These are phyloP conservation scores for Aspergillus tubingensis DNA, from an alignment of 2,329 filamentous ascomycete genomes.

Conservation along the genomic window DNA sequence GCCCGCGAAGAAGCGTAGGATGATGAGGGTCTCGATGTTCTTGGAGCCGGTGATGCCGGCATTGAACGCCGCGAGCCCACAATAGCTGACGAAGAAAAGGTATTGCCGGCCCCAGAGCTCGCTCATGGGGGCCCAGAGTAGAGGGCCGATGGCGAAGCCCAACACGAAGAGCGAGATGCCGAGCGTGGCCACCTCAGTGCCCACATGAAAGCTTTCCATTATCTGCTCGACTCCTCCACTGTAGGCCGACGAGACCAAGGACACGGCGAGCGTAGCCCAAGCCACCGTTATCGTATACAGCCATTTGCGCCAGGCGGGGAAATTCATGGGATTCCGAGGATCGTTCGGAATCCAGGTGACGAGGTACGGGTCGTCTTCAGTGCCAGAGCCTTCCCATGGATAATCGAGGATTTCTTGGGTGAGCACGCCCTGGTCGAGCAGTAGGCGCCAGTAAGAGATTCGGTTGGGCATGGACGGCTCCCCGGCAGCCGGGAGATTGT, in stretches of 20 bases:
- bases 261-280: slow-evolving; percentile 40
- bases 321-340: slow-evolving; percentile 44
- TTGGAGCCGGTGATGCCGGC: slow-evolving; percentile 55
- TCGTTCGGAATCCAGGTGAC: slow-evolving; percentile 44
- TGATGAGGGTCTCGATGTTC: slow-evolving; percentile 57
- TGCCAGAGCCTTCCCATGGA: slow-evolving; percentile 39
- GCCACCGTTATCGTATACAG: slow-evolving; percentile 38
- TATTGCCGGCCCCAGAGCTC: slow-evolving; percentile 37
- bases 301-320: slow-evolving; percentile 38
- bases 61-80: slow-evolving; percentile 60
- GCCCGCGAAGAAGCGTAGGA: slow-evolving; percentile 66
- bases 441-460: slow-evolving; percentile 19
- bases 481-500: neutral
- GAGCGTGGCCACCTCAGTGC: slow-evolving; percentile 38
- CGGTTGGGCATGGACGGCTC: slow-evolving; percentile 17
- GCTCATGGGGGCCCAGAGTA: slow-evolving; percentile 44
- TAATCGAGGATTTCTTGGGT: slow-evolving; percentile 32
- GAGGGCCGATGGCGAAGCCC: slow-evolving; percentile 47
- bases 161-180: slow-evolving; percentile 48
- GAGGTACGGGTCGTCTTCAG: slow-evolving; percentile 41
- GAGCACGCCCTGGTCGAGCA: slow-evolving; percentile 21
- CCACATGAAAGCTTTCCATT: slow-evolving; percentile 33
- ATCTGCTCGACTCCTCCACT: slow-evolving; percentile 39
- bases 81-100: slow-evolving; percentile 32
- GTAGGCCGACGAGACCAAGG: slow-evolving; percentile 44